Percentiles rank a stretch among this genome's conserved stretches.
These are phyloP conservation scores for Alisma plantagoaquatica DNA, from an alignment of 106 monocot genomes.

Conservation along the genomic window DNA sequence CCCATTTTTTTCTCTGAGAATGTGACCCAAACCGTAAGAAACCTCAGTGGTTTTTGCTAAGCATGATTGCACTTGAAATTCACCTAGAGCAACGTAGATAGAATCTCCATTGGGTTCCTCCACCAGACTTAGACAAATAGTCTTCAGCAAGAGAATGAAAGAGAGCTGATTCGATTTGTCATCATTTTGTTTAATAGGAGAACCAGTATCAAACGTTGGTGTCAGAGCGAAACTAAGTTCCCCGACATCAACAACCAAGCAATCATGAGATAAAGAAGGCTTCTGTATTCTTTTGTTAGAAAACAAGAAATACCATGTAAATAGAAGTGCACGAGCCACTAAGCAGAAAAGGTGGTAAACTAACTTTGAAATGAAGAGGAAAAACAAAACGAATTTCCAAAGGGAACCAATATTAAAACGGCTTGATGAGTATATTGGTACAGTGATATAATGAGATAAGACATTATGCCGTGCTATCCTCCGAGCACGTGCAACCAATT, in stretches of 20 bases:
- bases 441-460: constrained; percentile 4
- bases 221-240: constrained; percentile 38
- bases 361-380: constrained; percentile 30
- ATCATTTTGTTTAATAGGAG: too few relatives aligned
- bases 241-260: constrained; percentile 32
- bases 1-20: too few relatives aligned
- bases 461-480: constrained; percentile 38
- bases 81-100: constrained; percentile 29
- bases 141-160: too few relatives aligned
- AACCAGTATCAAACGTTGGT: too few relatives aligned
- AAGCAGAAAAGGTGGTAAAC: constrained; percentile 20
- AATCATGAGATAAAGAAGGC: constrained; percentile 2
- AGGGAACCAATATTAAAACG: constrained; percentile 8
- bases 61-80: constrained; percentile 25
- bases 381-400: constrained; percentile 20
- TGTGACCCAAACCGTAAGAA: too few relatives aligned
- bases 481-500: constrained; percentile 58
- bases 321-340: constrained; percentile 5
- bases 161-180: too few relatives aligned
- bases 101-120: too few relatives aligned
- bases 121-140: too few relatives aligned
- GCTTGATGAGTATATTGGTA: constrained; percentile 9
- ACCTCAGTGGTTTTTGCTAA: neutral
- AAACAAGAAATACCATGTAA: constrained; percentile 5
- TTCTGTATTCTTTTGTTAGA: neutral